Conservation (phyloP, 108 stramenopile genomes). For the Bacterosira constricta region DNA sequence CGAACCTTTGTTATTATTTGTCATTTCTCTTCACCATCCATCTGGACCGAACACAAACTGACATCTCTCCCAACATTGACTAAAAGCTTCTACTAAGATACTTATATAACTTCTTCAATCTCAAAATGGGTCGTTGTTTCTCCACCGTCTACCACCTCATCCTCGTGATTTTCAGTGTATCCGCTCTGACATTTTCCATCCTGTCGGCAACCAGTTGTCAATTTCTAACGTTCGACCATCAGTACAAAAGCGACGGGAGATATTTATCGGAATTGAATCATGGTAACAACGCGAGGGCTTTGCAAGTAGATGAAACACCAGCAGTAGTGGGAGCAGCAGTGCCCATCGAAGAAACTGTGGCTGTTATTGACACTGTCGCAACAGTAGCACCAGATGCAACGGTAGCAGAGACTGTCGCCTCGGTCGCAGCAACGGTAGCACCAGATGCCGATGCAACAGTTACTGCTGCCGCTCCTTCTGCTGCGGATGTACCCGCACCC, state of each 20-base stretch:
- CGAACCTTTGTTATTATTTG: too few relatives aligned
- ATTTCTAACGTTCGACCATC: constrained; percentile 30
- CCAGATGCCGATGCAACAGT: too few relatives aligned
- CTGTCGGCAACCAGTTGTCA: constrained; percentile 32
- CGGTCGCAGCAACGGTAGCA: not conserved
- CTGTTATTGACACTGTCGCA: not conserved
- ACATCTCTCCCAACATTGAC: too few relatives aligned
- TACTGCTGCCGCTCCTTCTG: too few relatives aligned
- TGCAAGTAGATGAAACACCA: not conserved
- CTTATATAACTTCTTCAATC: not conserved
- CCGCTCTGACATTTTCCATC: constrained; percentile 21
- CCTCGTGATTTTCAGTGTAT: constrained; percentile 9
- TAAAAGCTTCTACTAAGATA: too few relatives aligned
- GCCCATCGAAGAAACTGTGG: not conserved
- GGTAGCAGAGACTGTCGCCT: not conserved
- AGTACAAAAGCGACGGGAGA: constrained; percentile 15
- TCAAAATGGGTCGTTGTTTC: constrained; percentile 37
- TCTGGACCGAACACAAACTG: too few relatives aligned
- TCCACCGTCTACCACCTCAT: constrained; percentile 41
- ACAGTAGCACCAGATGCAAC: not conserved
- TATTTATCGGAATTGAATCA: not conserved
- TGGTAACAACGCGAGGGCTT: not conserved
- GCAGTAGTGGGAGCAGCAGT: not conserved
- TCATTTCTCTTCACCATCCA: too few relatives aligned
- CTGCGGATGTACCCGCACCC: not conserved